Evolutionary conservation across 495 filamentous ascomycete genomes (phyloP).

Genomic region (Cairneyella variabilis): DNA sequence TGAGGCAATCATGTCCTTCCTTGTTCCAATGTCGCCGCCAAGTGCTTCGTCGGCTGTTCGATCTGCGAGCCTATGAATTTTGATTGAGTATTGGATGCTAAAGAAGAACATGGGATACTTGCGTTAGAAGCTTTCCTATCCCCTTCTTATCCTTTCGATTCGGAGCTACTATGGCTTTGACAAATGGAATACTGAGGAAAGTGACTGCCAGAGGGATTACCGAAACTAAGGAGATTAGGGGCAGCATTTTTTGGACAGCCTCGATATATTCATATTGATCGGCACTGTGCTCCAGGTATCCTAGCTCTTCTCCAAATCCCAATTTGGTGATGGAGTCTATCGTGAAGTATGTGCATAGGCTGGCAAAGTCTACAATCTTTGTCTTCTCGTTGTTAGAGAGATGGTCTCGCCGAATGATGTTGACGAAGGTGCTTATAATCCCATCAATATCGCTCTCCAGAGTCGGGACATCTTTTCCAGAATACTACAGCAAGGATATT

Average conservation of each 20-base stretch:
- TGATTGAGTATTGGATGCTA: background rate
- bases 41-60: background rate
- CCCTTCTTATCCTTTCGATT: background rate
- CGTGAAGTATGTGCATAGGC: background rate
- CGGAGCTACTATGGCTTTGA: background rate
- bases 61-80: background rate
- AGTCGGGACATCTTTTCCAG: background rate
- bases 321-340: background rate
- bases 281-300: background rate
- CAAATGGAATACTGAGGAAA: background rate
- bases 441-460: background rate
- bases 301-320: background rate
- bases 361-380: background rate
- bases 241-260: background rate
- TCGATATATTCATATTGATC: background rate
- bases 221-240: background rate
- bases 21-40: background rate
- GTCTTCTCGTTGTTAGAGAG: background rate
- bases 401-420: background rate
- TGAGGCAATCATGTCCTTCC: background rate
- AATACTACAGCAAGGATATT: background rate
- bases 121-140: background rate
- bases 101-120: background rate
- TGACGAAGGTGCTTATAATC: background rate
- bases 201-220: background rate